These are phyloP conservation scores for Claviceps arundinis DNA, from an alignment of 2,329 filamentous ascomycete genomes.

Conservation along the genomic window DNA sequence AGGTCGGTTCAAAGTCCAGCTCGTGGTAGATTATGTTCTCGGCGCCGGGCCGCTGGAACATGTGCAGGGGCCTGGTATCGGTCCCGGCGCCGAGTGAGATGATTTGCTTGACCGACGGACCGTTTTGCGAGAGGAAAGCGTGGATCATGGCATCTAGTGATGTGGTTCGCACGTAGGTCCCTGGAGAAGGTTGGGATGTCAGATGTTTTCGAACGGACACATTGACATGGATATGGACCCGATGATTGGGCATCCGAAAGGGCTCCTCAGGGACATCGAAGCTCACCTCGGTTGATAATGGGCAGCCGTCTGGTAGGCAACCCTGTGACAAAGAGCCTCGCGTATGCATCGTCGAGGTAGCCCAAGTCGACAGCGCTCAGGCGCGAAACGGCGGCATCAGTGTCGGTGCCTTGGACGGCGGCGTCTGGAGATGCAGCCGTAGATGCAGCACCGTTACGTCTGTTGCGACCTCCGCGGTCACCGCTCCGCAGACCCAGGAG, in stretches of 20 bases:
- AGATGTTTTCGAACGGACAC: neutral
- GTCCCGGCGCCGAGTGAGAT: slow-evolving; percentile 88
- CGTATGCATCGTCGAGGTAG: slow-evolving; percentile 75
- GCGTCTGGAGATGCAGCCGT: slow-evolving; percentile 45
- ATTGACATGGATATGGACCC: neutral
- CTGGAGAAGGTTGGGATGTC: slow-evolving; percentile 28
- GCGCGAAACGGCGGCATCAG: slow-evolving; percentile 78
- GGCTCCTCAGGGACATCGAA: neutral
- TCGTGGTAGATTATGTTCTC: slow-evolving; percentile 66
- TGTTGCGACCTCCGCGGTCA: slow-evolving; percentile 19
- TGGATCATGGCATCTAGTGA: slow-evolving; percentile 69
- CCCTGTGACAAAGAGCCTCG: slow-evolving; percentile 51
- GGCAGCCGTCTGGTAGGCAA: slow-evolving; percentile 55
- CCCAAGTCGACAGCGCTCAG: slow-evolving; percentile 77
- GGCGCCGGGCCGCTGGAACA: slow-evolving; percentile 37
- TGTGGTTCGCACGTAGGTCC: slow-evolving; percentile 82
- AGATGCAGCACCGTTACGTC: slow-evolving; percentile 17
- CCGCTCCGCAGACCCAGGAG: slow-evolving; percentile 42
- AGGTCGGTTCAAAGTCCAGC: slow-evolving; percentile 72
- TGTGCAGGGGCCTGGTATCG: slow-evolving; percentile 74
- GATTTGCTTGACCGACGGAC: slow-evolving; percentile 49
- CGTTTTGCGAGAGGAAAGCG: slow-evolving; percentile 46
- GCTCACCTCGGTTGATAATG: slow-evolving; percentile 81
- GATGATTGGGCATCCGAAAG: too few relatives aligned
- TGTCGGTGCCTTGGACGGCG: slow-evolving; percentile 78